Base-by-base conservation (phyloP, 2,329 filamentous ascomycete species). In the Trichoderma afroharzianum region DNA sequence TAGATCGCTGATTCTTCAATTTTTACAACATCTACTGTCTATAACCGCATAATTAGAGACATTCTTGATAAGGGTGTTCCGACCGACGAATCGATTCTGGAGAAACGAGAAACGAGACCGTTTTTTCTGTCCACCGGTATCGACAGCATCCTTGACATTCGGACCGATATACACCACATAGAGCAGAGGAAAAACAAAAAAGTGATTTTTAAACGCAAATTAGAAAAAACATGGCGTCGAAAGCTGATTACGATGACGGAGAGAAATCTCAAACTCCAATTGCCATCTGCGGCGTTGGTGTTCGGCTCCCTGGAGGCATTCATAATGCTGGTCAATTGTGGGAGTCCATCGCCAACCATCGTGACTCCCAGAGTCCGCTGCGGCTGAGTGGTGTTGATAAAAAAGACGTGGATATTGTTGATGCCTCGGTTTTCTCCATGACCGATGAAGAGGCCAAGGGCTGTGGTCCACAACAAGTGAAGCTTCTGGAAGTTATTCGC, bases 281-380 rank as follows among this genome's bases (percentile, higher is more conserved):
- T 43, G 79, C 79, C 50, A 77, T 81, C 33, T 74, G 76, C 26
- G 79, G 79, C 28, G 75, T 80, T 72, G 78, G 74, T 7, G 74
- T 79, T 68, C 76, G 80, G 21, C 76, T 81, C 14, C 80, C 79
- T 2, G 78, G 79, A n/a, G 75, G 76, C 3, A 73, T 81, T 15
- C 59, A 68, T 1, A 74, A 75, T 57, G 71, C 74, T 0, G 59
- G 74, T 6, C 74, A 74, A 12, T 78, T 78, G 50, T 81, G 79
- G 79, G 76, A 78, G 43, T 73, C 80, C 9, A 73, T 81, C 1
- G 6, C 74, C 57, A 77, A 78, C 47, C 74, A 75, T 12, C 68
- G 71, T 9, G 75, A 76, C 66, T 76, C 72, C 15, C 74, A 72
- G 2, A 74, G 73, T 15, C 62, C 68, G 14, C 75, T 77, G 2